Base-by-base conservation (phyloP, 345 rosid species). In the Ceriops zippeliana region DNA sequence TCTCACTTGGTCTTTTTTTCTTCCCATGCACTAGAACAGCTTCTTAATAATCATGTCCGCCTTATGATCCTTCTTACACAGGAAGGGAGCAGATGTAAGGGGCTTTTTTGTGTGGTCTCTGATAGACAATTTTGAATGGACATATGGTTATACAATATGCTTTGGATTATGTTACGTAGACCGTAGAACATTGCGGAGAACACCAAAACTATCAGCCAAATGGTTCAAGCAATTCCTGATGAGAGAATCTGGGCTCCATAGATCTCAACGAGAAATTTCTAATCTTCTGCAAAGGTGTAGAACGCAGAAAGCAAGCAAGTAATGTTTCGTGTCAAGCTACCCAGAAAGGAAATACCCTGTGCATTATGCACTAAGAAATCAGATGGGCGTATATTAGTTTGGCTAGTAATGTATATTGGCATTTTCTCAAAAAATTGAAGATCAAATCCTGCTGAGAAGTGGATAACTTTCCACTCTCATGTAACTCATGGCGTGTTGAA, bases 71-170 rank as follows among this genome's bases (percentile, higher is more conserved):
- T 53, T 22, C 24, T 6, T 1, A n/a, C 9, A 31, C 68, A 65
- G 68, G 27, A 51, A 65, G 19, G 68, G 68, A 52, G 68, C 68
- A 52, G 68, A 65, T 4, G 58, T 51, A 4, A 65, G 59, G 53
- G 68, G 68, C 1, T 30, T 47, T 56, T 65, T 65, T 7, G 26
- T 10, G 5, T 65, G 68, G 68, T 65, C 68, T 65, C 58, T 65
- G 7, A 49, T 65, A 52, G 68, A 65, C 59, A 65, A 52, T 17
- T 65, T 65, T 51, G 68, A 65, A 24, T 66, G 60, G 69, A 31
- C 13, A n/a, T n/a, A 31, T 2, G 69, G 69, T 5, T 53, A 66
- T 32, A 32, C 60, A 6, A 52, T 53, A 52, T 52, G 69, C 24
- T 53, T 66, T 28, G 69, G 69, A 19, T 34, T 53, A 34, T 52